Conservation (phyloP, 768 basidiomycete genomes). For the Auricularia sp. region DNA sequence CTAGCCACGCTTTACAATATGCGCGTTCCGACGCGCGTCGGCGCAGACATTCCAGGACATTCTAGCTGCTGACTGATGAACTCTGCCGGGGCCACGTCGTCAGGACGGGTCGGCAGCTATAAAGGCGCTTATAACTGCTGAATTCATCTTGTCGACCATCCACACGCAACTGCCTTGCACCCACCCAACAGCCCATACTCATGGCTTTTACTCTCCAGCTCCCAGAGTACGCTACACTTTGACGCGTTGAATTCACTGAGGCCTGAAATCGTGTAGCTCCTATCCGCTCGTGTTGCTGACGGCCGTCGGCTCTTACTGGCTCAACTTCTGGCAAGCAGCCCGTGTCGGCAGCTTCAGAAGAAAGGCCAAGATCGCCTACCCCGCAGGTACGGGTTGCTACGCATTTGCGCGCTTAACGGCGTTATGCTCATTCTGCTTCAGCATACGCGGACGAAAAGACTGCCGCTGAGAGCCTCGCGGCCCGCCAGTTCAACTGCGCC, state of each 20-base stretch:
- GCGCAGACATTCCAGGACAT: too few relatives aligned
- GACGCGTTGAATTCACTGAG: neutral
- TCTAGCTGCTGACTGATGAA: too few relatives aligned
- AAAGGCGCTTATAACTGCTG: neutral
- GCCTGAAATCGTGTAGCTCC: neutral
- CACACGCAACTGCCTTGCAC: neutral
- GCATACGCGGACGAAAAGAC: neutral
- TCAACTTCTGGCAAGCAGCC: neutral
- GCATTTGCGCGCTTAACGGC: neutral
- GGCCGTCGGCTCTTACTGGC: neutral
- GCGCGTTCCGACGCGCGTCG: too few relatives aligned
- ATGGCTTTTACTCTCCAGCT: neutral
- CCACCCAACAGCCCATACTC: neutral
- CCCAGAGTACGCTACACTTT: neutral
- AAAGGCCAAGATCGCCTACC: neutral
- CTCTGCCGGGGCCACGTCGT: too few relatives aligned
- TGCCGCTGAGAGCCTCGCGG: neutral
- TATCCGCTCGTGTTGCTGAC: neutral
- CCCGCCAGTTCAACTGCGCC: constrained; percentile 8
- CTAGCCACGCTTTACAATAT: too few relatives aligned
- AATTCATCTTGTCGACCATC: neutral
- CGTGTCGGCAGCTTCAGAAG: neutral
- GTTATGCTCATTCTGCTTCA: neutral
- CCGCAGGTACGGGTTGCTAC: neutral
- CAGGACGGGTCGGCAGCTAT: neutral